Conservation (phyloP, 257 asterid genomes). For the Sherardia arvensis region DNA sequence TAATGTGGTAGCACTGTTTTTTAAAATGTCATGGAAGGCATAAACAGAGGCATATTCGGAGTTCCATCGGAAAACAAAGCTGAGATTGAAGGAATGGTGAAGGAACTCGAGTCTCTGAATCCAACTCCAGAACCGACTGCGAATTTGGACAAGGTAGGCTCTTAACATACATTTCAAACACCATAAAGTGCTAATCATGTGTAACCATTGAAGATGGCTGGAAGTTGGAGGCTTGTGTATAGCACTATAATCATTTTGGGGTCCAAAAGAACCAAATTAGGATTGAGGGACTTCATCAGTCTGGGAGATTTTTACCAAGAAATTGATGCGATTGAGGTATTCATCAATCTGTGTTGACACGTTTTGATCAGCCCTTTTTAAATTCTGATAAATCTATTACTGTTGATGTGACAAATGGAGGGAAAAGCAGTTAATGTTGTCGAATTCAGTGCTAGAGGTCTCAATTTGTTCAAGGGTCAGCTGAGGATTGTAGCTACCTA, state of each 20-base stretch:
- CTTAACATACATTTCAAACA: neutral
- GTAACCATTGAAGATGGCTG: constrained; percentile 39
- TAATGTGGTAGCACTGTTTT: neutral
- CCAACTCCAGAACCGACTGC: constrained; percentile 72
- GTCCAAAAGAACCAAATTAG: constrained; percentile 78
- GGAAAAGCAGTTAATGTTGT: constrained; percentile 84
- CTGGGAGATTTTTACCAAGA: constrained; percentile 66
- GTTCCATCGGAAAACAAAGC: constrained; percentile 43
- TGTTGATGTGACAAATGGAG: constrained; percentile 42
- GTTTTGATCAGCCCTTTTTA: no score
- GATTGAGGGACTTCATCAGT: constrained; percentile 73
- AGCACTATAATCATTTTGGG: constrained; percentile 79
- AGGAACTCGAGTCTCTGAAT: constrained; percentile 62
- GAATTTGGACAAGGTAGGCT: constrained; percentile 52
- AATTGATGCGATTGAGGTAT: constrained; percentile 61
- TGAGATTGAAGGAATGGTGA: constrained; percentile 51
- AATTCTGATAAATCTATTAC: neutral
- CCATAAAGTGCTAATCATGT: neutral
- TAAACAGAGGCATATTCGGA: constrained; percentile 88
- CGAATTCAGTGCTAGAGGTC: constrained; percentile 76
- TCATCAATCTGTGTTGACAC: neutral
- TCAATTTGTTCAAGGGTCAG: constrained; percentile 61
- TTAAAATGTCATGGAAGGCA: constrained; percentile 28
- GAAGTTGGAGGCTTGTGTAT: constrained; percentile 81
- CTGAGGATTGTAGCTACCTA: constrained; percentile 66